Evolutionary conservation across 345 rosid genomes (phyloP).

Genomic region (Citrus mangshanensis): DNA sequence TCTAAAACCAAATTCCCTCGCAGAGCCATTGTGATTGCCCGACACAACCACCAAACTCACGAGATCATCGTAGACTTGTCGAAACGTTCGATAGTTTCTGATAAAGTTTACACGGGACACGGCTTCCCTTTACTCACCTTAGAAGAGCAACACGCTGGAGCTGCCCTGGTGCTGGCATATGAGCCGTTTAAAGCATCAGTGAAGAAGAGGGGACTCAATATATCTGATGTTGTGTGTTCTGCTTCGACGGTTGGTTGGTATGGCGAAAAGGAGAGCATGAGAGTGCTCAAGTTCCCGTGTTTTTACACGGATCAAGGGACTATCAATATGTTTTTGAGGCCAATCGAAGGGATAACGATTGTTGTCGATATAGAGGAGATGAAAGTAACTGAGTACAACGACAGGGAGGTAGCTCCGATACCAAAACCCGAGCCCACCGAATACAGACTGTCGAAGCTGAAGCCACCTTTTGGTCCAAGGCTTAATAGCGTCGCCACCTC

Average conservation of each 20-base stretch:
- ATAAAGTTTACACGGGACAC: slow-evolving; percentile 13
- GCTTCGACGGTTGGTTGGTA: slow-evolving; percentile 31
- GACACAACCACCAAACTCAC: slow-evolving; percentile 28
- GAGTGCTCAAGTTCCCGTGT: slow-evolving; percentile 13
- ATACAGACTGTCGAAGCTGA: slow-evolving; percentile 5
- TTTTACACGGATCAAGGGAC: slow-evolving; percentile 2
- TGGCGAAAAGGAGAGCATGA: slow-evolving; percentile 12
- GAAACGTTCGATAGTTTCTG: slow-evolving; percentile 6
- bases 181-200: slow-evolving; percentile 26
- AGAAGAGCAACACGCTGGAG: slow-evolving; percentile 21
- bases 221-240: slow-evolving; percentile 26
- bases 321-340: slow-evolving; percentile 17
- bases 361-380: slow-evolving; percentile 18
- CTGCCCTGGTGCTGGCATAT: slow-evolving; percentile 15
- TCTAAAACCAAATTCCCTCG: slow-evolving; percentile 16
- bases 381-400: slow-evolving; percentile 9
- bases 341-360: slow-evolving; percentile 18
- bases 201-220: slow-evolving; percentile 17
- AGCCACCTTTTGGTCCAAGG: slow-evolving; percentile 11
- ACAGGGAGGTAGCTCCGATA: neutral
- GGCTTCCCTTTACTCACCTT: slow-evolving; percentile 25
- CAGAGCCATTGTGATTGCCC: slow-evolving; percentile 24
- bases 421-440: slow-evolving; percentile 26
- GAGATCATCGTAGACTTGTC: slow-evolving; percentile 27
- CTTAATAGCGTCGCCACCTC: neutral